Conservation (phyloP, 2,329 filamentous ascomycete species). For the Xylaria digitata region DNA sequence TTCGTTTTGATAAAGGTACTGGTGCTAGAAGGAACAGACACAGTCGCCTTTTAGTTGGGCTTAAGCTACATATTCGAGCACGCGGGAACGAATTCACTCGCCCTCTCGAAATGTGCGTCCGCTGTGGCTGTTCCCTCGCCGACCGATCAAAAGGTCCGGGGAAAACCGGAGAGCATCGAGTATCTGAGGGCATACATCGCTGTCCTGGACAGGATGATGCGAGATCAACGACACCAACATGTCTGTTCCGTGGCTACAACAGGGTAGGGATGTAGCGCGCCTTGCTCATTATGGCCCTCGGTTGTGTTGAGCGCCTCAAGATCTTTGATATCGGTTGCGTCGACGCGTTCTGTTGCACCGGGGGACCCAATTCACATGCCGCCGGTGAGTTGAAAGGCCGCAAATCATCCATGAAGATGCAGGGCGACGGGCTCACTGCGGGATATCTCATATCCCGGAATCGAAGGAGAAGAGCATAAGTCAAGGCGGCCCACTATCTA, state of each 20-base stretch:
- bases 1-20: background rate
- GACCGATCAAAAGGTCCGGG: background rate
- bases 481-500: constrained; percentile 3
- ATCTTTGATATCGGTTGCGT: constrained; percentile 32
- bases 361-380: constrained; percentile 33
- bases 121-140: background rate
- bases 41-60: background rate
- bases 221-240: background rate
- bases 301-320: background rate
- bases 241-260: background rate
- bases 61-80: background rate
- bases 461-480: constrained; percentile 32
- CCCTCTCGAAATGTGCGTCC: background rate
- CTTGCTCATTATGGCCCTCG: background rate
- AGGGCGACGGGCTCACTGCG: constrained; percentile 4
- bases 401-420: constrained; percentile 33
- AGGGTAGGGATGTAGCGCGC: constrained; percentile 4
- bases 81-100: constrained; percentile 2
- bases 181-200: background rate
- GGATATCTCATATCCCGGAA: constrained; percentile 18
- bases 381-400: constrained; percentile 37
- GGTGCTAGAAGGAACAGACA: constrained; percentile 3
- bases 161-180: background rate
- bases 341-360: constrained; percentile 34
- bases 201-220: background rate